Conservation (phyloP, 2,329 filamentous ascomycete species). For the Juglanconis oblonga region DNA sequence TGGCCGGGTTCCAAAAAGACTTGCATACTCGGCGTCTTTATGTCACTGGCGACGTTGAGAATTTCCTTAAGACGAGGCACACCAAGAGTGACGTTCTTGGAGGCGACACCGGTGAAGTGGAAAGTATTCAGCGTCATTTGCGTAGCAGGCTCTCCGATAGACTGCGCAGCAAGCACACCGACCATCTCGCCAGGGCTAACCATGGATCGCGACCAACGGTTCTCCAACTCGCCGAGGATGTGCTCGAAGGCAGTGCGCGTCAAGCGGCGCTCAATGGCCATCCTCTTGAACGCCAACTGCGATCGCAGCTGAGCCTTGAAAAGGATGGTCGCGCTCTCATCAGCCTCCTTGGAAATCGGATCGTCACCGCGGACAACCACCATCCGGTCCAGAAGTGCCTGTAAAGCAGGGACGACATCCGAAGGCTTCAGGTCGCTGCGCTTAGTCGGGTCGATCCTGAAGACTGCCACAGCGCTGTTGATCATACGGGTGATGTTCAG, state of each 20-base stretch:
- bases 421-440: constrained; percentile 87
- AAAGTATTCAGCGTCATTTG: constrained; percentile 99
- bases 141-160: constrained; percentile 96
- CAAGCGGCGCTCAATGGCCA: constrained; percentile 81
- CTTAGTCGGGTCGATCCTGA: constrained; percentile 81
- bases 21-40: constrained; percentile 97
- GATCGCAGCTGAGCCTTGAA: constrained; percentile 92
- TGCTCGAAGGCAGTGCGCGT: constrained; percentile 92
- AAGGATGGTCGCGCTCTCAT: constrained; percentile 81
- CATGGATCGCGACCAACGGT: constrained; percentile 78
- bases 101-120: constrained; percentile 99
- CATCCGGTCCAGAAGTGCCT: constrained; percentile 71
- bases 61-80: constrained; percentile 99
- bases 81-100: constrained; percentile 99
- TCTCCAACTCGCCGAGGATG: constrained; percentile 86
- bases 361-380: constrained; percentile 85
- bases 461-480: constrained; percentile 83
- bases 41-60: constrained; percentile 94
- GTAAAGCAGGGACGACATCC: constrained; percentile 80
- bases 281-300: constrained; percentile 84
- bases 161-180: constrained; percentile 94
- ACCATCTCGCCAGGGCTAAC: constrained; percentile 98
- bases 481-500: constrained; percentile 91
- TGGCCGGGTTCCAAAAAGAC: constrained; percentile 72
- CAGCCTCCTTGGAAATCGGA: constrained; percentile 77